phyloP scores from a whole-genome alignment of 179 eudicot genomes.

The Corrigiola litoralis region DNA sequence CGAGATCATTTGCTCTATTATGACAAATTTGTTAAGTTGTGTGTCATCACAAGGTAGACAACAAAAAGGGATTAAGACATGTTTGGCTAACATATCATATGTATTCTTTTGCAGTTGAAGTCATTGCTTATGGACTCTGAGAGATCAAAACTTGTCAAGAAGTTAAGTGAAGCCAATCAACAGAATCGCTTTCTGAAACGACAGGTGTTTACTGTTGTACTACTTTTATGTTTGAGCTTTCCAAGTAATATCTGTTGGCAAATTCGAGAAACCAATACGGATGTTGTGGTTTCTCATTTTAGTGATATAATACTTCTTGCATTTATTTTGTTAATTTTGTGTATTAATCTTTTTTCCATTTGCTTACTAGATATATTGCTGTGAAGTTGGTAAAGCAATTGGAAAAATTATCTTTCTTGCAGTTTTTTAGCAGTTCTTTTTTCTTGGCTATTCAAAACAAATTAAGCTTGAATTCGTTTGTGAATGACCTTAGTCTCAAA shows the following conservation, averaged over 20 bases:
- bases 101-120: constrained; percentile 51
- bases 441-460: neutral
- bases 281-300: too few relatives aligned
- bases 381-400: too few relatives aligned
- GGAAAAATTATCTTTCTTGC: too few relatives aligned
- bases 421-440: neutral
- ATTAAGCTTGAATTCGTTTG: neutral
- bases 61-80: neutral
- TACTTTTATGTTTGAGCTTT: too few relatives aligned
- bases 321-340: too few relatives aligned
- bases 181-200: constrained; percentile 87
- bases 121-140: constrained; percentile 65
- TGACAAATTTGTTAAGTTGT: neutral
- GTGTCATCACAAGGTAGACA: neutral
- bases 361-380: too few relatives aligned
- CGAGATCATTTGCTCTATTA: too few relatives aligned
- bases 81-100: neutral
- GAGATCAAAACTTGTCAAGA: constrained; percentile 71
- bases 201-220: constrained; percentile 47
- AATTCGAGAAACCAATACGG: too few relatives aligned
- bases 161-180: constrained; percentile 96
- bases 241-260: too few relatives aligned
- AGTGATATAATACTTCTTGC: too few relatives aligned
- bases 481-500: too few relatives aligned
- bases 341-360: too few relatives aligned